Evolutionary conservation across 2,329 filamentous ascomycete genomes (phyloP).

Genomic region (Xylaria sp.): DNA sequence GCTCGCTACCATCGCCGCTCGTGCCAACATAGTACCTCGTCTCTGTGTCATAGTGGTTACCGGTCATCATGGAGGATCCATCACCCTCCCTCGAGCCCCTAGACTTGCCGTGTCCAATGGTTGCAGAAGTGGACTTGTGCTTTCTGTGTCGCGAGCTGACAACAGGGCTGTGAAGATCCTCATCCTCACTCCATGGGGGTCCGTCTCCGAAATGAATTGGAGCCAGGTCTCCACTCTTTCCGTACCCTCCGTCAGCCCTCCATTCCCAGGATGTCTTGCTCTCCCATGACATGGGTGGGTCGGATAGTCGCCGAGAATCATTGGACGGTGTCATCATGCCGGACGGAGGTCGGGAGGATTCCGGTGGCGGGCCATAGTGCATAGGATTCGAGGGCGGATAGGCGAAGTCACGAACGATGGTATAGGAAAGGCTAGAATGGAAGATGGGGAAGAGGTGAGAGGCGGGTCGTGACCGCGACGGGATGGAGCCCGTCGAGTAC

Average conservation of each 20-base stretch:
- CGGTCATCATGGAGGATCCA: conserved; percentile 40
- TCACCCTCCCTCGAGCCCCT: conserved; percentile 40
- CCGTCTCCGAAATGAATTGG: conserved; percentile 82
- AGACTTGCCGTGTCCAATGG: conserved; percentile 42
- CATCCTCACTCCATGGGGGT: conserved; percentile 90
- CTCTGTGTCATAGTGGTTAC: conserved; percentile 52
- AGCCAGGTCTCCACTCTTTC: conserved; percentile 65
- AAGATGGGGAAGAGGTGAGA: conserved; percentile 81
- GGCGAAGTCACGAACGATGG: conserved; percentile 93
- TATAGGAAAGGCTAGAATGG: conserved; percentile 79
- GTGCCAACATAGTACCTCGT: conserved; percentile 63
- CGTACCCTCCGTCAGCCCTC: conserved; percentile 46
- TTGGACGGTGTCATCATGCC: conserved; percentile 80
- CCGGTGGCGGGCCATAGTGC: conserved; percentile 88
- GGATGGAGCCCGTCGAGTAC: conserved; percentile 68
- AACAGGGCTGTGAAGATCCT: conserved; percentile 88
- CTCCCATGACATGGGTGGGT: conserved; percentile 73
- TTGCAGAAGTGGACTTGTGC: conserved; percentile 64
- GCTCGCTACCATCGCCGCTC: conserved; percentile 65
- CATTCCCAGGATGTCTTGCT: conserved; percentile 58
- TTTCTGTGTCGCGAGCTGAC: conserved; percentile 81
- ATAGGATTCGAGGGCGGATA: conserved; percentile 77
- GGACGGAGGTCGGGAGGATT: conserved; percentile 64
- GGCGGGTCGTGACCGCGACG: conserved; percentile 67
- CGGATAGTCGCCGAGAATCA: conserved; percentile 75